Base-by-base conservation (phyloP, 352 stramenopile species). In the Elongisporangium anandrum region DNA sequence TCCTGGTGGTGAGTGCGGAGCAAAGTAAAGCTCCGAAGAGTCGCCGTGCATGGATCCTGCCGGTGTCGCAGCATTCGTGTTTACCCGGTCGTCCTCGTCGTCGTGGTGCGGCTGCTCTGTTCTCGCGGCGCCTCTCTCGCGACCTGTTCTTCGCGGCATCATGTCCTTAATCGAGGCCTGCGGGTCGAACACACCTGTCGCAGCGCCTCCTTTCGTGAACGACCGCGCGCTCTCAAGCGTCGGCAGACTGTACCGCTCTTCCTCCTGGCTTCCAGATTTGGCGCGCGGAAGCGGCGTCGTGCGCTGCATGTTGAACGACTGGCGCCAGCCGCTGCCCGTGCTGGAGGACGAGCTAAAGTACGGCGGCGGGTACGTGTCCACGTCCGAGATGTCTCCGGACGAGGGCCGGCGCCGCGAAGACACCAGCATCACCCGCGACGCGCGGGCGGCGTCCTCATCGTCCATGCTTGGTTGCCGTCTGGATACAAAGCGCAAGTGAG, bases 191-290 rank as follows among this genome's bases (percentile, higher is more conserved):
- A 23, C 54, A 9, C 17, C 39, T 21, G 23, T 62, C 59, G 17
- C 59, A 23, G 24, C 16, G 2, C 34, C 59, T 63, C 23, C 60
- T 21, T 34, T 21, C 26, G 56, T 56, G 13, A 55, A 21, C 19
- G 51, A 56, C 1, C 68, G 63, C 24, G 68, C 73, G 57, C 67
- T 77, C 60, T 88, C 75, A 8, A 85, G 57, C 13, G 78, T 77
- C 3, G 75, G 75, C 1, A 88, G 51, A 67, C 75, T 84, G 61
- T 56, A 84, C 6, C 78, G 73, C 12, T 85, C 71, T 16, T 88
- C 78, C 29, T 82, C 69, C 34, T 45, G 34, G 13, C 10, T 12
- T 9, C 34, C 34, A 7, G 34, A 45, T 45, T 45, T 45, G 34
- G 34, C 2, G 13, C 34, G 34, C 13, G 34, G 34, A 12, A 45